Base-by-base conservation (phyloP, 331 rosid genomes). In the Rhamnella rubrinervis region DNA sequence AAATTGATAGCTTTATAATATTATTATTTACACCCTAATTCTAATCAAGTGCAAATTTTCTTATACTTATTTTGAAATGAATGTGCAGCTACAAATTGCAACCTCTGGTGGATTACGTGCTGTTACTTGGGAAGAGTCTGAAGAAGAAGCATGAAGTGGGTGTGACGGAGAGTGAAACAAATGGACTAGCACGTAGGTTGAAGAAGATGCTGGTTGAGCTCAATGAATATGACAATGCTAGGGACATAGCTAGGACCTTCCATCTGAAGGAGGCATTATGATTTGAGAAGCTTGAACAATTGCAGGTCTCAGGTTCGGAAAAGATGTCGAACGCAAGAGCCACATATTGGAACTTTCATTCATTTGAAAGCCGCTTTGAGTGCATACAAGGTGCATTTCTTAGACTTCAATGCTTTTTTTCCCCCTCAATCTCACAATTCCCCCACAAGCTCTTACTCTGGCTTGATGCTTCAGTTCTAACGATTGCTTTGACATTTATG, bases 151-250 rank as follows among this genome's bases (percentile, higher is more conserved):
- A 85, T 47, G 77, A 58, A 2, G 63, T 47, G 55, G 84, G 82
- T 28, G 58, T 63, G 52, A 60, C 78, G 0, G 93, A 86, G 83
- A 82, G 83, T 44, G 92, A 90, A 73, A 81, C 82, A 7, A 77
- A 73, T 40, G 85, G 86, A 75, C 89, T 92, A 38, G 97, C 97
- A 8, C 93, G 96, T 61, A 87, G 97, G 58, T 74, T 92, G 59
- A 92, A 89, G 84, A 92, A 92, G 85, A 83, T 90, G 83, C 86
- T 92, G 40, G 96, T 90, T 52, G 98, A 92, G 72, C 90, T 92
- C 70, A 86, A 92, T 44, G 90, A 92, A 69, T 92, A 90, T 71
- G 98, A 92, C 78, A 78, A 75, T 55, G 98, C 97, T 39, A 83
- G 96, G 84, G 82, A 76, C 78, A 72, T 92, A 71, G 89, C 81